A percentile compares a stretch with the other conserved stretches of the same genome.
phyloP scores from a whole-genome alignment of 2,329 filamentous ascomycete species.

The Graphilbum sp. region DNA sequence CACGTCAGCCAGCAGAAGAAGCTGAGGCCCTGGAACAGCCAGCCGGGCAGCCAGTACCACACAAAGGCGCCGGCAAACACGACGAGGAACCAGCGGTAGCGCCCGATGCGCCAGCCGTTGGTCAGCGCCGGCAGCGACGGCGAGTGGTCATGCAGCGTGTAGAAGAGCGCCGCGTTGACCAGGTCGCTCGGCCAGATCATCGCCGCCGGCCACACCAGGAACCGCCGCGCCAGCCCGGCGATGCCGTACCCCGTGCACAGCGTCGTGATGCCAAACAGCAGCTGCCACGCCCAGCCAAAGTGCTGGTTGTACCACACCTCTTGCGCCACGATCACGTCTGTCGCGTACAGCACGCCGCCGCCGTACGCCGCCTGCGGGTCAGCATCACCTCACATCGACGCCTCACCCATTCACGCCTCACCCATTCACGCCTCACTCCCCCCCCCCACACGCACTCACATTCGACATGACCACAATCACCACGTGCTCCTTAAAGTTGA shows the following conservation, averaged over 20 bases:
- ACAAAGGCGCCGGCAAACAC: slow-evolving; percentile 33
- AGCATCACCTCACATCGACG: too few relatives aligned
- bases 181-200: slow-evolving; percentile 49
- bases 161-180: slow-evolving; percentile 45
- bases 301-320: slow-evolving; percentile 33
- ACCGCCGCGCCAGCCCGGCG: slow-evolving; percentile 41
- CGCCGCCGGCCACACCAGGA: slow-evolving; percentile 42
- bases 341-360: slow-evolving; percentile 39
- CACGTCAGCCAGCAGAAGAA: slow-evolving; percentile 28
- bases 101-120: slow-evolving; percentile 47
- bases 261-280: slow-evolving; percentile 42
- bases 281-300: slow-evolving; percentile 41
- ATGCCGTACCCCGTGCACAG: slow-evolving; percentile 48
- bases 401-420: too few relatives aligned
- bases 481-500: slow-evolving; percentile 47
- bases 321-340: slow-evolving; percentile 33
- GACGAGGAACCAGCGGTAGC: slow-evolving; percentile 46
- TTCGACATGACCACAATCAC: slow-evolving; percentile 49
- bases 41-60: slow-evolving; percentile 41
- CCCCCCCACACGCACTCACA: too few relatives aligned
- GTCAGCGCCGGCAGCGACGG: slow-evolving; percentile 31
- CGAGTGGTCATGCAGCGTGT: slow-evolving; percentile 46
- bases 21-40: slow-evolving; percentile 32
- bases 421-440: too few relatives aligned
- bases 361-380: slow-evolving; percentile 39